A percentile compares a stretch with the other conserved stretches of the same genome.
These are phyloP conservation scores for Leccinum boreale DNA, from an alignment of 768 basidiomycete genomes.

Conservation along the genomic window DNA sequence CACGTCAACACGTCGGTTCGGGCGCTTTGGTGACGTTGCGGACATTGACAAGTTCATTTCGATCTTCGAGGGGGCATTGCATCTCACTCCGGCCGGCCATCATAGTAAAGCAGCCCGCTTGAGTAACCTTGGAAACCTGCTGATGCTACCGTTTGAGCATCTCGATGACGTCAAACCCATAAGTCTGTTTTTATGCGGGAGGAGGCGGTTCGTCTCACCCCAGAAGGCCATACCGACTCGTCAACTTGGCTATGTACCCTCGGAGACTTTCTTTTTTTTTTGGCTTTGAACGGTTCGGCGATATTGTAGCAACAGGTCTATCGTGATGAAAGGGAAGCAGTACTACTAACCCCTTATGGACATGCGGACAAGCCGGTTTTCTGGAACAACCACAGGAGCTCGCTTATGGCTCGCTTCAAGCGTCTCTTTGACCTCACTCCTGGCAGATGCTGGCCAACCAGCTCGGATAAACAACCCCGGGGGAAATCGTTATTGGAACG, in stretches of 20 bases:
- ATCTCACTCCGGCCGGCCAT: neutral
- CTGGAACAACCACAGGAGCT: neutral
- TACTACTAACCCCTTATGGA: neutral
- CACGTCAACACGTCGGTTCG: neutral
- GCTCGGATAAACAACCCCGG: neutral
- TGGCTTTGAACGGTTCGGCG: neutral
- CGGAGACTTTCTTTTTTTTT: neutral
- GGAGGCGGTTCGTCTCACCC: neutral
- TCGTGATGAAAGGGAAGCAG: neutral
- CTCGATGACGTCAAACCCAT: neutral
- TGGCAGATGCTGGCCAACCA: neutral
- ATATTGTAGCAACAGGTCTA: neutral
- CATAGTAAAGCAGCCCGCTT: neutral
- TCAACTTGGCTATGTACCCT: neutral
- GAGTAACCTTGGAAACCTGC: neutral
- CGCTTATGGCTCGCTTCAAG: neutral
- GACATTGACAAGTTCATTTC: neutral
- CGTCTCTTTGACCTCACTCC: neutral
- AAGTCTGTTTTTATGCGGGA: neutral
- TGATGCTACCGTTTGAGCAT: neutral
- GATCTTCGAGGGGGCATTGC: neutral
- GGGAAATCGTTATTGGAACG: neutral
- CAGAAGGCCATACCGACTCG: neutral
- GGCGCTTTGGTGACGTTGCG: neutral
- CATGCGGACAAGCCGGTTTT: neutral